Conservation (phyloP, 2,329 filamentous ascomycete genomes). For the Apiospora arundinis region DNA sequence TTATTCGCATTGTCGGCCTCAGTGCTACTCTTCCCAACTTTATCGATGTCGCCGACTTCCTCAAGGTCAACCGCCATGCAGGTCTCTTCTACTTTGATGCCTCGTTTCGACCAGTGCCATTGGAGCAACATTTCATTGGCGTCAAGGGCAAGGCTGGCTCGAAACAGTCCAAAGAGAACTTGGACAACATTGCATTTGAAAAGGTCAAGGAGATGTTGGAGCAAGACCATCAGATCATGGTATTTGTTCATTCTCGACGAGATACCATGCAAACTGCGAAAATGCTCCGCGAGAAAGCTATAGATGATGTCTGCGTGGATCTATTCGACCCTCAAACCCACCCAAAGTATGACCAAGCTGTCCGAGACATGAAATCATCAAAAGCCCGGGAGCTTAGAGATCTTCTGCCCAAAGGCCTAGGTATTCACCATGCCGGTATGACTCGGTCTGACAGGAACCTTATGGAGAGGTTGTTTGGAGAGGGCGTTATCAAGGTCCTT, state of each 20-base stretch:
- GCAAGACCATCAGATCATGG: slow-evolving; percentile 95
- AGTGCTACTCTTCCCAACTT: slow-evolving; percentile 97
- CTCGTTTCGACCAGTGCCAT: slow-evolving; percentile 92
- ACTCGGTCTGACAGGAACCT: slow-evolving; percentile 90
- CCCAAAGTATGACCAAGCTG: slow-evolving; percentile 78
- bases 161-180: slow-evolving; percentile 83
- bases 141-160: slow-evolving; percentile 89
- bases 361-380: slow-evolving; percentile 84
- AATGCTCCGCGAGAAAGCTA: slow-evolving; percentile 84
- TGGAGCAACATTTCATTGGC: slow-evolving; percentile 97
- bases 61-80: slow-evolving; percentile 91
- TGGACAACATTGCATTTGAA: slow-evolving; percentile 87
- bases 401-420: slow-evolving; percentile 86
- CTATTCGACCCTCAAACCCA: slow-evolving; percentile 84
- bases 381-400: slow-evolving; percentile 89
- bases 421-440: slow-evolving; percentile 97
- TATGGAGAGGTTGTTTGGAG: slow-evolving; percentile 90
- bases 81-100: slow-evolving; percentile 97
- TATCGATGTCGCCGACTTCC: slow-evolving; percentile 93
- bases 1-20: slow-evolving; percentile 94
- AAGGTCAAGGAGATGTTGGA: slow-evolving; percentile 95
- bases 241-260: slow-evolving; percentile 96
- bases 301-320: slow-evolving; percentile 78
- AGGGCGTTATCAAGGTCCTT: slow-evolving; percentile 94
- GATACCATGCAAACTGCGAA: slow-evolving; percentile 91